phyloP scores from a whole-genome alignment of 257 asterid genomes.

The Ilex aquifolium region DNA sequence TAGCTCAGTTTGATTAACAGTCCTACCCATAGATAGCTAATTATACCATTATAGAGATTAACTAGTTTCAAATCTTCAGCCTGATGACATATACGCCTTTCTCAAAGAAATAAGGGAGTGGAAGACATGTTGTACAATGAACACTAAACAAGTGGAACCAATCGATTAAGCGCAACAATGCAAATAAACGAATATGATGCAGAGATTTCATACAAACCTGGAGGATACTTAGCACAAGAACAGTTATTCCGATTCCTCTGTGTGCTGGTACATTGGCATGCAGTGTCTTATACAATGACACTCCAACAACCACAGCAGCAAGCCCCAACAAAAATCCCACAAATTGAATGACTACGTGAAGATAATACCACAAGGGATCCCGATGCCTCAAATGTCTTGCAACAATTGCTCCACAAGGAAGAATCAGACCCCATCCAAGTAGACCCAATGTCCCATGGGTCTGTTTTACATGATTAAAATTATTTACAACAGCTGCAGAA shows the following conservation, averaged over 20 bases:
- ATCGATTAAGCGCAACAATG: too few relatives aligned
- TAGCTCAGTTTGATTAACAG: too few relatives aligned
- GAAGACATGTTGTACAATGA: too few relatives aligned
- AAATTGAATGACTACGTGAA: slow-evolving; percentile 67
- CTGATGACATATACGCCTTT: too few relatives aligned
- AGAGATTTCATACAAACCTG: slow-evolving; percentile 40
- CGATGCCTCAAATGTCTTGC: slow-evolving; percentile 69
- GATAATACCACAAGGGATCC: slow-evolving; percentile 66
- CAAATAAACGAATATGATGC: too few relatives aligned
- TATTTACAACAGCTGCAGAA: slow-evolving; percentile 19
- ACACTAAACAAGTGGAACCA: too few relatives aligned
- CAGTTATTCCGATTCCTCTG: slow-evolving; percentile 72
- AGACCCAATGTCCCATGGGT: slow-evolving; percentile 73
- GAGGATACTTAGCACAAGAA: slow-evolving; percentile 59
- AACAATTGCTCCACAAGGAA: slow-evolving; percentile 67
- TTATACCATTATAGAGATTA: too few relatives aligned
- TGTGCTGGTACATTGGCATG: slow-evolving; percentile 64
- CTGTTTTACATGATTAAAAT: slow-evolving; percentile 37
- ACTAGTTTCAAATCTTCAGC: too few relatives aligned
- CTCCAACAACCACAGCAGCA: slow-evolving; percentile 60
- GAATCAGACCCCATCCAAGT: slow-evolving; percentile 78
- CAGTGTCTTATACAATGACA: slow-evolving; percentile 52
- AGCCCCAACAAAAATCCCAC: slow-evolving; percentile 67
- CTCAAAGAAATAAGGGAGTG: too few relatives aligned
- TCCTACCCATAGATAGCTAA: too few relatives aligned